Conservation (phyloP, 2,329 filamentous ascomycete species). For the Anthostomella pinea region DNA sequence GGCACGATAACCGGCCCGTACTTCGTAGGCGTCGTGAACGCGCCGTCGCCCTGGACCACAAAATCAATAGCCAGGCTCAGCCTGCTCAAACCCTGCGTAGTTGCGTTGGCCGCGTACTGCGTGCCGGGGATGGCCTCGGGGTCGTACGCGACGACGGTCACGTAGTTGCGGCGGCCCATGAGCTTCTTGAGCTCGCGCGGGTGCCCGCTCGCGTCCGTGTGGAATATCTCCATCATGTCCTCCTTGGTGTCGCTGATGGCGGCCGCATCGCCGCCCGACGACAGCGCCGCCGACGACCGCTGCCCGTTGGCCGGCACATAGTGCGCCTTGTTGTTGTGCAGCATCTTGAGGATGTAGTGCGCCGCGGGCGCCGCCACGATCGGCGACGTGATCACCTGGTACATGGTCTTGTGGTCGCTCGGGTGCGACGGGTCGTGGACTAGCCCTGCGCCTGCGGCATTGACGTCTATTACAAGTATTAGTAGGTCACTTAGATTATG, state of each 20-base stretch:
- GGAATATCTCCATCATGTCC: constrained; percentile 99
- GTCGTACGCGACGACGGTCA: constrained; percentile 91
- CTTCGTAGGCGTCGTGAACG: constrained; percentile 80
- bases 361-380: constrained; percentile 87
- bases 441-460: constrained; percentile 85
- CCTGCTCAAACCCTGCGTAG: constrained; percentile 51
- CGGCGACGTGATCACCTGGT: constrained; percentile 90
- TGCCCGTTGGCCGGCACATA: constrained; percentile 90
- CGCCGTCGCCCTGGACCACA: constrained; percentile 89
- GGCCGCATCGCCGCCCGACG: too few relatives aligned
- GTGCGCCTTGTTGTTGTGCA: constrained; percentile 91
- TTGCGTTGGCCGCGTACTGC: constrained; percentile 32
- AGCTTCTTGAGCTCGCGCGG: constrained; percentile 82
- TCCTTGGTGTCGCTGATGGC: constrained; percentile 98
- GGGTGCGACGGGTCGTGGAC: constrained; percentile 92
- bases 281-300: constrained; percentile 64
- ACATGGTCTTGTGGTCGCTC: constrained; percentile 97
- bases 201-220: constrained; percentile 83
- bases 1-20: constrained; percentile 96
- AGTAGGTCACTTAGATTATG: too few relatives aligned
- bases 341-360: constrained; percentile 83
- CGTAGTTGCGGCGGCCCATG: constrained; percentile 91
- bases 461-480: constrained; percentile 79
- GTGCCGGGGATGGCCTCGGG: constrained; percentile 63
- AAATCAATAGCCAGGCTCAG: constrained; percentile 93